Percentiles rank a stretch among this genome's conserved stretches.
phyloP scores from a whole-genome alignment of 2,329 filamentous ascomycete species.

The Dryadomyces quercus-mongolicae region DNA sequence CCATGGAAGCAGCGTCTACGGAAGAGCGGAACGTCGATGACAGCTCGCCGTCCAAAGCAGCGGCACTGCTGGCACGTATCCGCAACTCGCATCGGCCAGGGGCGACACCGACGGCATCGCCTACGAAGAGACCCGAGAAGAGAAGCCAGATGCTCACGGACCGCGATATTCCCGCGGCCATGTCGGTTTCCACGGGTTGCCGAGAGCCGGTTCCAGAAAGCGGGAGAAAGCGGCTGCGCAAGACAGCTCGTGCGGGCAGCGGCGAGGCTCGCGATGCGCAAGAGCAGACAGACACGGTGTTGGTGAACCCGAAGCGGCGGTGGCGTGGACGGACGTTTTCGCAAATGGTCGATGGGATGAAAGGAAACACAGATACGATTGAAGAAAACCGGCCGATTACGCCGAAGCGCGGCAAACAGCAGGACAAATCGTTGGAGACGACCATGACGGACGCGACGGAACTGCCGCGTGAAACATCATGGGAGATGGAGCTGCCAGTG shows the following conservation, averaged over 20 bases:
- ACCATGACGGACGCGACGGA: not conserved
- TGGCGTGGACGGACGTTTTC: not conserved
- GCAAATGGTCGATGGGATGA: not conserved
- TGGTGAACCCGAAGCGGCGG: not conserved
- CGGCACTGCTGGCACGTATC: constrained; percentile 9
- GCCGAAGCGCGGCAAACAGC: not conserved
- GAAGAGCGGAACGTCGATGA: no score
- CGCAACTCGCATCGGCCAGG: constrained; percentile 3
- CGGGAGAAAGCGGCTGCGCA: not conserved
- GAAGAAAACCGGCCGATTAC: not conserved
- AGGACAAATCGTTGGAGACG: not conserved
- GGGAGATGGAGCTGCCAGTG: not conserved
- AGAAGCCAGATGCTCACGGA: no score
- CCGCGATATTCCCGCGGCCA: no score
- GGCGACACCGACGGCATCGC: not conserved
- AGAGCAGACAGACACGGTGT: not conserved
- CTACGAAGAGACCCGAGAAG: not conserved
- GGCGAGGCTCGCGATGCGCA: not conserved
- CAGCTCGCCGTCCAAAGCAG: constrained; percentile 9
- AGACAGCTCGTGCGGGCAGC: not conserved
- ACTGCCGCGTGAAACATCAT: not conserved
- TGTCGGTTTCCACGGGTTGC: not conserved
- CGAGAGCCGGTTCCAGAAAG: not conserved
- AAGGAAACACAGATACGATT: not conserved
- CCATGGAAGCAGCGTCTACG: not conserved